Evolutionary conservation across 257 asterid genomes (phyloP), one percentile per base, ranked within the genome.

Genomic region (Solanum phureja): DNA sequence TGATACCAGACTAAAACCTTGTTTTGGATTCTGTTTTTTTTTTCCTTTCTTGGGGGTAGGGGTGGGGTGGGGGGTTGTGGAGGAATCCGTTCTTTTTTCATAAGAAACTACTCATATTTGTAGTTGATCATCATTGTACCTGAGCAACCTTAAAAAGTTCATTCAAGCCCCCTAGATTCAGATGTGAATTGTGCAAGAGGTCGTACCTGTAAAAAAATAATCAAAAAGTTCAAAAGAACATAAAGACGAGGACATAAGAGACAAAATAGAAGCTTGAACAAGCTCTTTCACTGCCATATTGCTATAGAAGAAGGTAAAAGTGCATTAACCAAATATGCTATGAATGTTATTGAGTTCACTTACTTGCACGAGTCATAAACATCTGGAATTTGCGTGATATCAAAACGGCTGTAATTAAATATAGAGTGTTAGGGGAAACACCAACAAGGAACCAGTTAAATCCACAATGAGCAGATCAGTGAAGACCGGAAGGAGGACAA

Each of bases 281-380:
- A 49, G 86, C 71, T 82, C 31, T 82, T 31, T 82, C 4, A 49
- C 14, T 49, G 71, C 38, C 66, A 81, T 81, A 7, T 81, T 79
- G 40, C 60, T 24, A 14, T 24, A 27, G 10, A 44, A 79, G 19
- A 16, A 27, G 40, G 35, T 11, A 44, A 58, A 18, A 84, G 82
- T 84, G 14, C 87, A 77, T 56, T 66, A n/a, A 69, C 31, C 87
- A 49, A 82, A 42, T 44, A 44, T 44, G 64, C 66, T 46, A 46
- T 42, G 73, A 49, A 52, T 76, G 72, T 19, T 49, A 83, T 21
- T 16, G 31, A 21, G 56, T 56, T 81, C 83, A 83, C 98, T 94
- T 95, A 97, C 99, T 97, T 97, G 99, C 96, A 94, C 58, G 99
- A 97, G 92, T 97, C 99, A 56, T 97, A 96, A 88, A 97, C 96